phyloP scores from a whole-genome alignment of 345 rosid genomes.

The Citrus hindsii region DNA sequence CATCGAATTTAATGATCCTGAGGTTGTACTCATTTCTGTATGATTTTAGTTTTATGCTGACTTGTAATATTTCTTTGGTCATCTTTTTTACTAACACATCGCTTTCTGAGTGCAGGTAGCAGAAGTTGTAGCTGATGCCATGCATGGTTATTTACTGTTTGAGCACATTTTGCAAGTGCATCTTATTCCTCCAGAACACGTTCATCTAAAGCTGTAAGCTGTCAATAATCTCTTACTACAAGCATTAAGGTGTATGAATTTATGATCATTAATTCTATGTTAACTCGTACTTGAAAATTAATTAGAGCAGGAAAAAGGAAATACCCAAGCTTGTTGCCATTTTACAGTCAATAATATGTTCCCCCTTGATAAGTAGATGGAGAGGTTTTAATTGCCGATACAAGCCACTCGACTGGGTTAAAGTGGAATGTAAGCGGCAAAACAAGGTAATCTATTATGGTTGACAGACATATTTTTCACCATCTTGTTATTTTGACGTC shows the following conservation, averaged over 20 bases:
- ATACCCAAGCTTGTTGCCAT: neutral
- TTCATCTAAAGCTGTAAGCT: constrained; percentile 76
- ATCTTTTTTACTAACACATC: constrained; percentile 4
- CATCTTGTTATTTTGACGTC: neutral
- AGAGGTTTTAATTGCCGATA: constrained; percentile 52
- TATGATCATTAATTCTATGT: neutral
- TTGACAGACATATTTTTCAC: neutral
- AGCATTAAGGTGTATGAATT: neutral
- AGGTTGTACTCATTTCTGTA: constrained; percentile 37
- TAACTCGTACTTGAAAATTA: neutral
- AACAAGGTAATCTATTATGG: constrained; percentile 49
- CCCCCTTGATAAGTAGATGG: constrained; percentile 51
- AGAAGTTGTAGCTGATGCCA: constrained; percentile 82
- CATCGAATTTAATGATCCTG: constrained; percentile 74
- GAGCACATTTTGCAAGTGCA: constrained; percentile 84
- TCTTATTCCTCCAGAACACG: constrained; percentile 58
- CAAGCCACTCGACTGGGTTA: constrained; percentile 60
- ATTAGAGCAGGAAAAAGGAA: neutral
- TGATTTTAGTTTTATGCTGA: neutral
- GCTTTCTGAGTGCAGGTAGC: constrained; percentile 61
- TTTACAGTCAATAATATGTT: neutral
- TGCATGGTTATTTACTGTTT: constrained; percentile 80
- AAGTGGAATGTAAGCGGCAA: constrained; percentile 51
- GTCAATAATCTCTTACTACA: neutral
- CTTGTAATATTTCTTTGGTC: neutral